phyloP scores from a whole-genome alignment of 805 yeast species.

The Wickerhamiella nectarea region DNA sequence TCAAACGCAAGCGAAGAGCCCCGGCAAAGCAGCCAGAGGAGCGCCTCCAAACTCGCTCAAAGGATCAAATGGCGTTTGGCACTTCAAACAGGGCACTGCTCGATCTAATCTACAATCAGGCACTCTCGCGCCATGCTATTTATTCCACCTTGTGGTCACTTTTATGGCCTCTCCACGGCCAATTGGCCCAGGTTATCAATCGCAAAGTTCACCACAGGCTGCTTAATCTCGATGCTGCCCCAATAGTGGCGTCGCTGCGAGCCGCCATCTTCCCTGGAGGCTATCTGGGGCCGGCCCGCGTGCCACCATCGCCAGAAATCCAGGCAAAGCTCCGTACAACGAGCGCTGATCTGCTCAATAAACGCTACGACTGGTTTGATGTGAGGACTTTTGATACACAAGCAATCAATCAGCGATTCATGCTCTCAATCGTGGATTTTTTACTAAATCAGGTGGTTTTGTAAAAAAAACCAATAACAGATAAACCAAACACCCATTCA shows the following conservation, averaged over 20 bases:
- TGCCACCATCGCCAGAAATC: background rate
- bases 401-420: conserved; percentile 1
- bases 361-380: background rate
- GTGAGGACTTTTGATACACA: background rate
- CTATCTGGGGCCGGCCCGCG: conserved; percentile 4
- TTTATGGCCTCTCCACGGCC: background rate
- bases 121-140: background rate
- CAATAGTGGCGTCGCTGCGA: background rate
- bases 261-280: conserved; percentile 6
- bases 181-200: background rate
- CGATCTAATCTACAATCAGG: background rate
- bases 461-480: conserved; percentile 9
- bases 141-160: background rate
- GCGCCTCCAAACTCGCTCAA: background rate
- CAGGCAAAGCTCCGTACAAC: background rate
- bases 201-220: background rate
- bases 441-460: background rate
- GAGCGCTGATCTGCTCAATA: background rate
- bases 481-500: conserved; percentile 22
- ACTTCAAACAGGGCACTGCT: background rate
- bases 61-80: background rate
- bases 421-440: background rate
- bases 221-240: background rate
- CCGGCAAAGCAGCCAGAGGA: background rate
- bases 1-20: background rate